These are phyloP conservation scores for Penicillium cinerascens DNA, from an alignment of 495 filamentous ascomycete species.

Conservation along the genomic window DNA sequence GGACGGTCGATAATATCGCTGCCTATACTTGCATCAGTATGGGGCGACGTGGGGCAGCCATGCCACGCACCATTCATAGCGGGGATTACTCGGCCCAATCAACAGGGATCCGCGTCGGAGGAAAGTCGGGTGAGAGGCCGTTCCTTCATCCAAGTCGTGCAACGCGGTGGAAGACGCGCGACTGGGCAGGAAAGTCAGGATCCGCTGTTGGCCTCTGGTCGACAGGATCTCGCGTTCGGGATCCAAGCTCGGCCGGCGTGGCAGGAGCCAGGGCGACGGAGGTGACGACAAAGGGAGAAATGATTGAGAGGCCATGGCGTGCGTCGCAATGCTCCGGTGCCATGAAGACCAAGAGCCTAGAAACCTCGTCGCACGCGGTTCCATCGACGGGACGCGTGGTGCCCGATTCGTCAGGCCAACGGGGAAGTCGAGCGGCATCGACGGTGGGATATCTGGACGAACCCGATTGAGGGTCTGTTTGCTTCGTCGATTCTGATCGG, in stretches of 20 bases:
- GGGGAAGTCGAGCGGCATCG: too few species aligned
- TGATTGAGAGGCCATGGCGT: conserved; percentile 12
- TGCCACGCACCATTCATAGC: conserved; percentile 35
- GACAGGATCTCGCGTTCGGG: conserved; percentile 35
- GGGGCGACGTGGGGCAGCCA: neutral
- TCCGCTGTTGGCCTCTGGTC: conserved; percentile 33
- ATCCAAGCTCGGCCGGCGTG: conserved; percentile 31
- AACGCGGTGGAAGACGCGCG: conserved; percentile 23
- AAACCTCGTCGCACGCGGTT: neutral
- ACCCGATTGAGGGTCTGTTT: too few species aligned
- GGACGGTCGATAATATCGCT: conserved; percentile 32
- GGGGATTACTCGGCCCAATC: conserved; percentile 34
- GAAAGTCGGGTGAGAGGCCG: conserved; percentile 6
- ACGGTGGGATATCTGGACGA: too few species aligned
- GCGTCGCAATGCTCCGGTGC: too few species aligned
- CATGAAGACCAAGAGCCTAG: too few species aligned
- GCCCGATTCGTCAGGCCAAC: neutral
- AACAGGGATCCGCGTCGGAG: conserved; percentile 24
- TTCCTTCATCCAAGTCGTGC: conserved; percentile 20
- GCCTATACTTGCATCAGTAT: conserved; percentile 14
- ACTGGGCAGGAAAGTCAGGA: conserved; percentile 27
- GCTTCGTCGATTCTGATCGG: too few species aligned
- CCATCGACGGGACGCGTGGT: neutral
- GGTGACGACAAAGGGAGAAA: conserved; percentile 22
- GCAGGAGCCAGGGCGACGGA: conserved; percentile 17